Conservation (phyloP, 805 yeast species). For the Candida pseudoglaebosa region DNA sequence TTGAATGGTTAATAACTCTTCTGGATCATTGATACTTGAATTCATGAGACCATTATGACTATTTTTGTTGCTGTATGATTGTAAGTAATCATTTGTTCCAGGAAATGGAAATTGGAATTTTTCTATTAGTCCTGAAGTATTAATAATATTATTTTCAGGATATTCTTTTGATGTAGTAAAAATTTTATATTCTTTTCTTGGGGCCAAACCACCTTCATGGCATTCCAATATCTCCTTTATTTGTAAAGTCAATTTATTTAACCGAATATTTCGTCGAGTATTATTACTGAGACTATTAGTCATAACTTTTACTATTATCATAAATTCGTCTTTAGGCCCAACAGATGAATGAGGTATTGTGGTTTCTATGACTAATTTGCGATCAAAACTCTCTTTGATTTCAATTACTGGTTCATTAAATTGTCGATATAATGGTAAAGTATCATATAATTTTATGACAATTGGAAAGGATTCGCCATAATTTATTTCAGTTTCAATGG, state of each 20-base stretch:
- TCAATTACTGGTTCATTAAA: slow-evolving; percentile 51
- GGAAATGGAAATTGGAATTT: slow-evolving; percentile 29
- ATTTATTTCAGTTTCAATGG: slow-evolving; percentile 25
- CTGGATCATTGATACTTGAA: neutral
- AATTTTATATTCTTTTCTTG: slow-evolving; percentile 43
- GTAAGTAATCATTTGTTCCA: slow-evolving; percentile 31
- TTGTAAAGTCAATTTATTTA: slow-evolving; percentile 46
- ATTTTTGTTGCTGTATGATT: slow-evolving; percentile 14
- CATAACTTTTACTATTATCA: slow-evolving; percentile 34
- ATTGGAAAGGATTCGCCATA: slow-evolving; percentile 43
- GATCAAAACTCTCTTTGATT: slow-evolving; percentile 43
- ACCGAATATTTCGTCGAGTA: slow-evolving; percentile 27
- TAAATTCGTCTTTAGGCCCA: slow-evolving; percentile 53
- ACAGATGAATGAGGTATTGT: slow-evolving; percentile 49
- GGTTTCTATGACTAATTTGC: slow-evolving; percentile 43
- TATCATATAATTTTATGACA: slow-evolving; percentile 52
- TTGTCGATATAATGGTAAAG: slow-evolving; percentile 52
- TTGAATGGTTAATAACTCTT: slow-evolving; percentile 8
- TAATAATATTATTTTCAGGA: slow-evolving; percentile 16
- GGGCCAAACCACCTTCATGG: slow-evolving; percentile 48
- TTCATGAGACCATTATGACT: neutral
- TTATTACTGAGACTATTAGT: slow-evolving; percentile 34
- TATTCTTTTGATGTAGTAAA: slow-evolving; percentile 28
- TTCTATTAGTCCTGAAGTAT: slow-evolving; percentile 24
- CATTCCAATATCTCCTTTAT: slow-evolving; percentile 53